phyloP scores from a whole-genome alignment of 768 basidiomycete genomes.

The Mycena rosella region DNA sequence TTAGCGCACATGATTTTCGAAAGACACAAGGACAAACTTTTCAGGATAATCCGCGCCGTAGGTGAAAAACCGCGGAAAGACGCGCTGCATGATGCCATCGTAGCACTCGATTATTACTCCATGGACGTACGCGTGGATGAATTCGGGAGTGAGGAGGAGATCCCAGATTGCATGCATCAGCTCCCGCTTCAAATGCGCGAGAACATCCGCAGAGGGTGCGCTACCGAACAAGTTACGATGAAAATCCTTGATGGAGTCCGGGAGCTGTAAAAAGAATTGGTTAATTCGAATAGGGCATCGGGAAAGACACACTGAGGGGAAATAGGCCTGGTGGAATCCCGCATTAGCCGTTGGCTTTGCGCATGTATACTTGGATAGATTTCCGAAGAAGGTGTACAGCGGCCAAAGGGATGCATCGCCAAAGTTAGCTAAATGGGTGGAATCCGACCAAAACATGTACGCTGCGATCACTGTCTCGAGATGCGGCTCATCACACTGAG shows the following conservation, averaged over 20 bases:
- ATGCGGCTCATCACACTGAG: conserved; percentile 9
- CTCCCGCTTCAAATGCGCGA: conserved; percentile 44
- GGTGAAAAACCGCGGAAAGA: conserved; percentile 45
- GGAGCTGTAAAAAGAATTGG: conserved; percentile 42
- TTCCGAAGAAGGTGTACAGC: conserved; percentile 49
- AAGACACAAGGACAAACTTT: no score
- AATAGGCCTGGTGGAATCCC: conserved; percentile 50
- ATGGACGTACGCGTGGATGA: conserved; percentile 42
- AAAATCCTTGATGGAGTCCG: conserved; percentile 40
- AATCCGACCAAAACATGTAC: conserved; percentile 46
- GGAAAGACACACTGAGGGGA: conserved; percentile 43
- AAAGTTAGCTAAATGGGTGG: conserved; percentile 46
- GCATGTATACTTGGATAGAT: conserved; percentile 49
- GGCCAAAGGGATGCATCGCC: conserved; percentile 48
- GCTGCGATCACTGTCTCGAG: conserved; percentile 39
- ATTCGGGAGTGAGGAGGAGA: conserved; percentile 39
- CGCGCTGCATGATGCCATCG: conserved; percentile 40
- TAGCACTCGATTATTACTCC: conserved; percentile 43
- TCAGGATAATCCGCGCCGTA: conserved; percentile 48
- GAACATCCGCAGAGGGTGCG: conserved; percentile 27
- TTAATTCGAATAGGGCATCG: background rate
- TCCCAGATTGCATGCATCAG: conserved; percentile 45
- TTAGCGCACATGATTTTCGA: conserved; percentile 39
- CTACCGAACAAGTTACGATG: conserved; percentile 29
- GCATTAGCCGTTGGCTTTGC: conserved; percentile 38